phyloP scores from a whole-genome alignment of 2,329 filamentous ascomycete genomes.

The Alternaria infectoria region DNA sequence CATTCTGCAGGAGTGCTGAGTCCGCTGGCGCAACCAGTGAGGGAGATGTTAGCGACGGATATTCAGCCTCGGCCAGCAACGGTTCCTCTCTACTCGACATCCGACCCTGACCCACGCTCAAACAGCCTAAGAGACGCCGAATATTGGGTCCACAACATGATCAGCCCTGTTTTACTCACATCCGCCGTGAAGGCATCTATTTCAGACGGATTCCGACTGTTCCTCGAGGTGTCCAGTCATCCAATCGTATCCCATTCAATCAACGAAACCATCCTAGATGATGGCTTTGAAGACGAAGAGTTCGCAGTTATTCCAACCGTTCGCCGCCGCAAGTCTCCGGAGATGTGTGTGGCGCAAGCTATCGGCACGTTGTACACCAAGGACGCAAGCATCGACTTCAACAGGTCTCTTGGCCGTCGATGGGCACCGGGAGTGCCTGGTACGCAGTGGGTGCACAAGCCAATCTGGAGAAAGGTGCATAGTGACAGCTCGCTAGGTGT shows the following conservation, averaged over 20 bases:
- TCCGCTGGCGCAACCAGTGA: background rate
- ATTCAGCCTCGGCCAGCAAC: background rate
- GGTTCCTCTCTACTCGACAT: background rate
- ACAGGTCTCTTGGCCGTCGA: background rate
- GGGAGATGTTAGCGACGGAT: background rate
- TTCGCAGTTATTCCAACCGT: background rate
- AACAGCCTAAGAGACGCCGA: background rate
- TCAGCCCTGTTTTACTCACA: background rate
- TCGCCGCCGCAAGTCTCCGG: background rate
- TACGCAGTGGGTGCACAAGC: slow-evolving; percentile 33
- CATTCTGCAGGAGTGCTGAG: background rate
- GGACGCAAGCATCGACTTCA: background rate
- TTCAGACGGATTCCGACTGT: slow-evolving; percentile 47
- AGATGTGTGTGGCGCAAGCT: background rate
- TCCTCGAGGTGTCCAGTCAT: slow-evolving; percentile 52
- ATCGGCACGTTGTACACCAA: background rate
- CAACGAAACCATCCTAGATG: slow-evolving; percentile 37
- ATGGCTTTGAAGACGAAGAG: background rate
- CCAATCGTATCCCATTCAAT: slow-evolving; percentile 52
- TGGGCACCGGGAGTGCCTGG: slow-evolving; percentile 16
- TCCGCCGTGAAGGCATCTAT: slow-evolving; percentile 15
- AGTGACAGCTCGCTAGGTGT: background rate
- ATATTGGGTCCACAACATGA: background rate
- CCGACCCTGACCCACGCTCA: background rate
- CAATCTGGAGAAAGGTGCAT: slow-evolving; percentile 21